These are phyloP conservation scores for Starmerella gropengiesseri DNA, from an alignment of 805 yeast species.

Conservation along the genomic window DNA sequence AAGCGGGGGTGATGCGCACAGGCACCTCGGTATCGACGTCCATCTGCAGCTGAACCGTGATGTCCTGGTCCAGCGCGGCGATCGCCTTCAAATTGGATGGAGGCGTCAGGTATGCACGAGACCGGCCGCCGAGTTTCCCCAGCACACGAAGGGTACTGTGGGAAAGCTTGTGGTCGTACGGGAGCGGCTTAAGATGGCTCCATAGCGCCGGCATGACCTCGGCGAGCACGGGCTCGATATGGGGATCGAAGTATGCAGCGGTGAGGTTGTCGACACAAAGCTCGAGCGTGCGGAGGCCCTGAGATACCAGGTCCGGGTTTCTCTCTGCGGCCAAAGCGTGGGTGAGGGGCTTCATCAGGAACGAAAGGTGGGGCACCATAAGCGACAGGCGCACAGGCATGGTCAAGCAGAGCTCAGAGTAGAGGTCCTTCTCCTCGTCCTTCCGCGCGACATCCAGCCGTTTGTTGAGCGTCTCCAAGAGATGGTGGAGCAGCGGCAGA, in stretches of 20 bases:
- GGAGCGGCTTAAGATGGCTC: slow-evolving; percentile 82
- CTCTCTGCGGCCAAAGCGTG: slow-evolving; percentile 65
- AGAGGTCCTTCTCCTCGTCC: slow-evolving; percentile 84
- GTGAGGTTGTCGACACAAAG: slow-evolving; percentile 92
- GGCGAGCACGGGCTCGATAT: slow-evolving; percentile 88
- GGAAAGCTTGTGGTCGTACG: slow-evolving; percentile 88
- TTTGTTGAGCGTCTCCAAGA: slow-evolving; percentile 74
- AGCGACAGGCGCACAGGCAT: slow-evolving; percentile 93
- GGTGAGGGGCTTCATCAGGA: slow-evolving; percentile 82
- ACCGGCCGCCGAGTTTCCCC: slow-evolving; percentile 95
- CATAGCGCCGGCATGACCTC: slow-evolving; percentile 90
- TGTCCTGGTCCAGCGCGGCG: slow-evolving; percentile 47
- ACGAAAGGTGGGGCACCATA: slow-evolving; percentile 81
- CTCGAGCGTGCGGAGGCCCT: slow-evolving; percentile 89
- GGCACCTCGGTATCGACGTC: slow-evolving; percentile 45
- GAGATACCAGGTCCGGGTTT: slow-evolving; percentile 80
- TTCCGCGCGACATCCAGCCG: slow-evolving; percentile 72
- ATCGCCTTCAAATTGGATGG: slow-evolving; percentile 53
- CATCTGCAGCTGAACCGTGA: slow-evolving; percentile 56
- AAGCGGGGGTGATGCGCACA: slow-evolving; percentile 72
- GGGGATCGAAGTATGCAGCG: slow-evolving; percentile 94
- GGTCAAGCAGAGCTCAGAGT: slow-evolving; percentile 87
- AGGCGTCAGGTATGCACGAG: slow-evolving; percentile 71
- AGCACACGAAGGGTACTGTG: slow-evolving; percentile 87
- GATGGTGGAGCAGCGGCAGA: slow-evolving; percentile 76